phyloP scores from a whole-genome alignment of 2,329 filamentous ascomycete species.

The Xylariaceae sp. region DNA sequence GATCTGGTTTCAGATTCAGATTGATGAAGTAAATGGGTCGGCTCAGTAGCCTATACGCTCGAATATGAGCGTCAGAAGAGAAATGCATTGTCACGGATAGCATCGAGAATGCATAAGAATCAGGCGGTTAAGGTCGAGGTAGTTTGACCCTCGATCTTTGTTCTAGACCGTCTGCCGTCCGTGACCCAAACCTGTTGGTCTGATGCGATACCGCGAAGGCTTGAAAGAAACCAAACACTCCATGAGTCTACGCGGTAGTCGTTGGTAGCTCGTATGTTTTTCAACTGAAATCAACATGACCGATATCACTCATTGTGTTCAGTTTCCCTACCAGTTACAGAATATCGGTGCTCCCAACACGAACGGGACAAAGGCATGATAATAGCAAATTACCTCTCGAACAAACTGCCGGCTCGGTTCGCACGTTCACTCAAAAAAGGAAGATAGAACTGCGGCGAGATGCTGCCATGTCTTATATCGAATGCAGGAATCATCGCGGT shows the following conservation, averaged over 20 bases:
- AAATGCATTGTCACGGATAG: not conserved
- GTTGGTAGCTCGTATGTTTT: not conserved
- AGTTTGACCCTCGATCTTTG: not conserved
- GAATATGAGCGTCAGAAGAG: not conserved
- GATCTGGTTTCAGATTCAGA: not conserved
- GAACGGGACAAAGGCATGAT: not conserved
- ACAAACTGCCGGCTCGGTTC: not conserved
- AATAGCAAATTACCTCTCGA: not conserved
- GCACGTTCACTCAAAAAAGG: not conserved
- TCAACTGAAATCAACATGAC: not conserved
- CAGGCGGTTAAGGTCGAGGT: not conserved
- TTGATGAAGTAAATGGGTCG: not conserved
- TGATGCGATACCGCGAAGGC: not conserved
- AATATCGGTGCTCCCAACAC: not conserved
- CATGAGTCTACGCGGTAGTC: not conserved
- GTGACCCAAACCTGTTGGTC: not conserved
- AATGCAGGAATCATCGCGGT: not conserved
- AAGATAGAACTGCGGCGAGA: not conserved
- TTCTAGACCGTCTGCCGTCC: not conserved
- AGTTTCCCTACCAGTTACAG: not conserved
- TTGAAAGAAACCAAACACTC: not conserved
- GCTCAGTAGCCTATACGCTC: not conserved
- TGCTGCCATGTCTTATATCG: not conserved
- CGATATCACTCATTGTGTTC: not conserved
- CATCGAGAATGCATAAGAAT: not conserved